Evolutionary conservation across 768 basidiomycete genomes (phyloP).

Genomic region (Pilatotrama ljubarskyi): DNA sequence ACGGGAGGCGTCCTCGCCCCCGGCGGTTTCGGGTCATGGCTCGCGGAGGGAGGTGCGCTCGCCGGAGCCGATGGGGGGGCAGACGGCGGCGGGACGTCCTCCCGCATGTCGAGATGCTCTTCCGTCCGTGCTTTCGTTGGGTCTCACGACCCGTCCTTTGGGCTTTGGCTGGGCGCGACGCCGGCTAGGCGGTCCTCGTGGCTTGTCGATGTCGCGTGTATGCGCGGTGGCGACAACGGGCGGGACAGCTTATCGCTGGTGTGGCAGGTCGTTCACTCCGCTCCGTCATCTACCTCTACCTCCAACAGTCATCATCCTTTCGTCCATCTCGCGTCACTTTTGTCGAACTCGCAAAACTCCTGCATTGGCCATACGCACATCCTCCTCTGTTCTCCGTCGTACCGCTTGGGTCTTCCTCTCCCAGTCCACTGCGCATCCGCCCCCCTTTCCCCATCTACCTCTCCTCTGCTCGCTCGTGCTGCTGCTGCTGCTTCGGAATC

Average conservation of each 20-base stretch:
- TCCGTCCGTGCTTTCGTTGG: background rate
- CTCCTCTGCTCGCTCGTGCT: background rate
- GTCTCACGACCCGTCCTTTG: background rate
- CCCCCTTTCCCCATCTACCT: background rate
- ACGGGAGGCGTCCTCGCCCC: background rate
- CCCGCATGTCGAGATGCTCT: background rate
- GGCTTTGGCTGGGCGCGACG: background rate
- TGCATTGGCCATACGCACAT: background rate
- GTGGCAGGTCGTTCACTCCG: background rate
- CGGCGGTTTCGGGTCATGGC: background rate
- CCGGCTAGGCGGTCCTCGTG: background rate
- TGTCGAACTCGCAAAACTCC: background rate
- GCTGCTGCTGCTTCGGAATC: background rate
- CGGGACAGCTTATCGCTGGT: no score
- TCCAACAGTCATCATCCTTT: no score
- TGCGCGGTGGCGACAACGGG: no score
- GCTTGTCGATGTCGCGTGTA: no score
- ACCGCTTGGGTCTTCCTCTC: background rate
- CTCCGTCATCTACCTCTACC: background rate
- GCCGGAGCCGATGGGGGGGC: conserved; percentile 18
- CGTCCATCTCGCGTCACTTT: background rate
- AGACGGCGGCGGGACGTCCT: background rate
- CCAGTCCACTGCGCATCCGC: background rate
- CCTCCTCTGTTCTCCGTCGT: background rate
- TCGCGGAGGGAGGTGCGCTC: conserved; percentile 17